Evolutionary conservation across 768 basidiomycete species (phyloP), one percentile per base, ranked within the genome.

Genomic region (Cystofilobasidium bisporidii): DNA sequence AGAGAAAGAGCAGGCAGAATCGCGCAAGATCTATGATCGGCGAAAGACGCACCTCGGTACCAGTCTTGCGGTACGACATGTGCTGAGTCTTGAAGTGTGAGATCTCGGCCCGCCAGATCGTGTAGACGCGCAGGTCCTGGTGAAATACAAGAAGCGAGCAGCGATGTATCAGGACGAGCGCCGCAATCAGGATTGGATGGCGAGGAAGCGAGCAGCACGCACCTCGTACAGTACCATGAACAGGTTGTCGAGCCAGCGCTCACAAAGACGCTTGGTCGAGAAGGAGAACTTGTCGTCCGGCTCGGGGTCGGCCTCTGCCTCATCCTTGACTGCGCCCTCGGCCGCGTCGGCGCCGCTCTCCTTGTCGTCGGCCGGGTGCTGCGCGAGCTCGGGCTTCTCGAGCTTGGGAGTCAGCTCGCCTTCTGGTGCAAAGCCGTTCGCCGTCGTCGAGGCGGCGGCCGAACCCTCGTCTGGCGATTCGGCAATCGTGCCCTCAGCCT

Each of bases 221-320:
- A 89, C 92, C 84, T 98, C 93, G 75, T 97, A 97, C 6, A 99
- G 80, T 3, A 97, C 92, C 91, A 96, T 97, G 80, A 94, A 99
- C 69, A 98, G 76, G 72, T 98, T 98, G 75, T 97, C 93, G 57
- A 99, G 81, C 96, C 96, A 98, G 60, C 94, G 82, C 75, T 98
- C 96, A 74, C 96, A 99, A 43, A 99, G 79, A 57, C 96, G 82
- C 81, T 98, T 99, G 78, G 91, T 97, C 74, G 86, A 91, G 78
- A 99, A 96, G 28, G 91, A 89, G 76, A 89, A 91, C 2, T 86
- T 79, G 66, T 89, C 87, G 6, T 61, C 69, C 4, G 28, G 53
- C 26, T 78, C 74, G 18, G 63, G 69, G 48, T 69, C 68, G 28
- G 62, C 64, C 14, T 69, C 63, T 45, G 50, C 57, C 28, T 43